phyloP scores from a whole-genome alignment of 179 eudicot genomes.

The Camellia oleifera region DNA sequence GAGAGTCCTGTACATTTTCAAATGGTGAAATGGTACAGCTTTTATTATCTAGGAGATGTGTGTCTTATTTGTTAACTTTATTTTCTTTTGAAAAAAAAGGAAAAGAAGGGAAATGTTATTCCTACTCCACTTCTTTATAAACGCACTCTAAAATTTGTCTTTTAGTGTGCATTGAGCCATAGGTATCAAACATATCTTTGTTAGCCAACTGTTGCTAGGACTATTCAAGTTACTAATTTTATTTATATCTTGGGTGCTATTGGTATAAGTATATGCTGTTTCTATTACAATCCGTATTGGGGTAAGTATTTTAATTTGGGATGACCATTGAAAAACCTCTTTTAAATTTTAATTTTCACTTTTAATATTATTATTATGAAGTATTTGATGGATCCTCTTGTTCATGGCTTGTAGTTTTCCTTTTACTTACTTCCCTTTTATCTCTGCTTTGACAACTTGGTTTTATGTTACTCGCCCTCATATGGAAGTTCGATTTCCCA shows the following conservation, averaged over 20 bases:
- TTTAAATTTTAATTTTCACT: background rate
- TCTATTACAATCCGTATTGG: constrained; percentile 94
- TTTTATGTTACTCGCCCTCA: constrained; percentile 82
- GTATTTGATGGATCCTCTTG: background rate
- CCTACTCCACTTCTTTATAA: too few relatives aligned
- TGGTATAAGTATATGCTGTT: constrained; percentile 79
- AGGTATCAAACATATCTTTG: too few relatives aligned
- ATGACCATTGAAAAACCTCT: background rate
- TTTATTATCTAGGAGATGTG: too few relatives aligned
- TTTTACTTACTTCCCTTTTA: background rate
- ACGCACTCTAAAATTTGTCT: too few relatives aligned
- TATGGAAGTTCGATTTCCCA: constrained; percentile 90
- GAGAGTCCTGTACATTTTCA: too few relatives aligned
- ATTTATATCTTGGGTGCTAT: background rate
- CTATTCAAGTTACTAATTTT: background rate
- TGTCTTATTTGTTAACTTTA: too few relatives aligned
- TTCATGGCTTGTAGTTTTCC: background rate
- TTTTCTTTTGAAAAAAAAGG: too few relatives aligned
- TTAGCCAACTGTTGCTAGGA: background rate
- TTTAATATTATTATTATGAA: background rate
- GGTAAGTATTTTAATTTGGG: constrained; percentile 44
- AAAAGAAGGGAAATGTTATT: too few relatives aligned
- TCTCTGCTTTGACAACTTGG: constrained; percentile 27
- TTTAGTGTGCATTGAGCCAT: too few relatives aligned
- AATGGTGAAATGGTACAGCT: too few relatives aligned